Evolutionary conservation across 208 protist genomes (phyloP).

Genomic region (Sergeia podlipaevii): DNA sequence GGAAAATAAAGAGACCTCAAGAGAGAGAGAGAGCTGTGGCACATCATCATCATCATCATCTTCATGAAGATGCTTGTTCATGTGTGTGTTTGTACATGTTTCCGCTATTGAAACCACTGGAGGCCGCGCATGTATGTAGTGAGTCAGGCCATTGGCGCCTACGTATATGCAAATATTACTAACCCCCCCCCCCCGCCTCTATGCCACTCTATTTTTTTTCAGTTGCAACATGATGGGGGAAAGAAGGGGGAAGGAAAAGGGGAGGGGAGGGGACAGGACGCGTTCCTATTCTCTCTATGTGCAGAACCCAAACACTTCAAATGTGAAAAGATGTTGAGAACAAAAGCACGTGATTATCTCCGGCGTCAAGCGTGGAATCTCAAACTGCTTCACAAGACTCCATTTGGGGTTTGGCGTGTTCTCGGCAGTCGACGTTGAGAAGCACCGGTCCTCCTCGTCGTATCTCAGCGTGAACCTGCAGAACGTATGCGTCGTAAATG

Average conservation of each 20-base stretch:
- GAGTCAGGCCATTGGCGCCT: no score
- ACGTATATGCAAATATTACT: no score
- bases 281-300: slow-evolving; percentile 17
- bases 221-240: no score
- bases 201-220: no score
- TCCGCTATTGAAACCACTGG: no score
- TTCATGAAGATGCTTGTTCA: no score
- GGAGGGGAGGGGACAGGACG: not conserved
- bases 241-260: slow-evolving; percentile 1
- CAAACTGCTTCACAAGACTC: slow-evolving; percentile 62
- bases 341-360: slow-evolving; percentile 50
- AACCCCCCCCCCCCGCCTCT: no score
- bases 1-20: not conserved
- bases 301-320: slow-evolving; percentile 77
- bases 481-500: slow-evolving; percentile 39
- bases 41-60: no score
- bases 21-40: no score
- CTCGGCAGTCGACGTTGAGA: slow-evolving; percentile 47
- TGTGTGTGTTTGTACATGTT: no score
- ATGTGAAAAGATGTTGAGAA: slow-evolving; percentile 49
- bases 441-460: slow-evolving; percentile 54
- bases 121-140: no score
- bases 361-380: slow-evolving; percentile 38
- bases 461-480: slow-evolving; percentile 56
- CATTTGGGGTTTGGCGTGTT: slow-evolving; percentile 40